These are phyloP conservation scores for Mortierella polycephala DNA, from an alignment of 371 early-diverging fungal genomes.

Conservation along the genomic window DNA sequence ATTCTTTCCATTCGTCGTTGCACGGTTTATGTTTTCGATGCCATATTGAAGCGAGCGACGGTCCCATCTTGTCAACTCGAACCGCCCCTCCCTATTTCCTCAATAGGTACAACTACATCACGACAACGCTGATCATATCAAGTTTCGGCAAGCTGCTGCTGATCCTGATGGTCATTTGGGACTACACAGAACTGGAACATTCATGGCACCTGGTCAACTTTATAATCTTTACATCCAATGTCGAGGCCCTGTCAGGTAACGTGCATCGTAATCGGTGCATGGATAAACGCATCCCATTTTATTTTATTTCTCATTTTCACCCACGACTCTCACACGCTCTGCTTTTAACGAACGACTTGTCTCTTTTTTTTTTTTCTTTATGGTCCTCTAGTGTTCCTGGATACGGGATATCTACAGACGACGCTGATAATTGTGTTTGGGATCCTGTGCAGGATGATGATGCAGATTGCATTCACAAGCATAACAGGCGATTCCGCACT, in stretches of 20 bases:
- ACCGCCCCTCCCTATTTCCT: too few relatives aligned
- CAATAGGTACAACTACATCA: constrained; percentile 70
- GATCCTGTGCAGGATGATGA: constrained; percentile 57
- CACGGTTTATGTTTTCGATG: neutral
- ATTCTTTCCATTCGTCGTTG: neutral
- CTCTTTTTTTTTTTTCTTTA: neutral
- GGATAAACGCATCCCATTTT: neutral
- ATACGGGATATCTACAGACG: constrained; percentile 61
- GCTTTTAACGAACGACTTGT: neutral
- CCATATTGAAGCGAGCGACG: too few relatives aligned
- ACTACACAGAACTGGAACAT: constrained; percentile 86
- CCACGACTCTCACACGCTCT: neutral
- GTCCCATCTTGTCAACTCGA: neutral
- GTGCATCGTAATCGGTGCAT: too few relatives aligned
- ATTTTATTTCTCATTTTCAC: neutral
- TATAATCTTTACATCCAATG: constrained; percentile 85
- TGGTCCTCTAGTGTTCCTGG: too few relatives aligned
- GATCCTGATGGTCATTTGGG: constrained; percentile 95
- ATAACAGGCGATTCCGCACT: constrained; percentile 57
- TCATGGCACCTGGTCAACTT: constrained; percentile 82
- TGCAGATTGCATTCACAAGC: constrained; percentile 63
- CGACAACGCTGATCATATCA: constrained; percentile 85
- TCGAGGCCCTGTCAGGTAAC: constrained; percentile 85
- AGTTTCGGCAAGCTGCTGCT: constrained; percentile 91
- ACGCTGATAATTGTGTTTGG: constrained; percentile 62